Percentiles rank a stretch among this genome's conserved stretches.
These are phyloP conservation scores for Cicer pinnatifidum DNA, from an alignment of 306 rosid species.

Conservation along the genomic window DNA sequence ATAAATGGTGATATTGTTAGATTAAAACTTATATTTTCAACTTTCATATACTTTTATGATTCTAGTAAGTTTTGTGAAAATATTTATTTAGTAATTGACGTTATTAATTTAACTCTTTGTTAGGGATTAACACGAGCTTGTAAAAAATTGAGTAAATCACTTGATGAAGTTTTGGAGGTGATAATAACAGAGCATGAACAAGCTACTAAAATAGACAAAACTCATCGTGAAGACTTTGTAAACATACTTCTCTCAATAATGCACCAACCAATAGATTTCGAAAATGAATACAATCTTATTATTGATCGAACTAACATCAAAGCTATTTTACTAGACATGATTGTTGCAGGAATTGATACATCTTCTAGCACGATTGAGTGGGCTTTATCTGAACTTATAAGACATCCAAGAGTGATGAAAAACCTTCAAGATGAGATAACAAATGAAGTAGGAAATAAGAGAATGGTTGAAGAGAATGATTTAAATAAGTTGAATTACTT, in stretches of 20 bases:
- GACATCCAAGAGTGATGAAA: conserved; percentile 10
- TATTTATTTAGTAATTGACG: background rate
- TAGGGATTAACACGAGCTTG: too few species aligned
- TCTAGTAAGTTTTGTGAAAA: background rate
- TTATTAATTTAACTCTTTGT: background rate
- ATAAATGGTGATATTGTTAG: too few species aligned
- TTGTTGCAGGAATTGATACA: too few species aligned
- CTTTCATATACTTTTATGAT: background rate
- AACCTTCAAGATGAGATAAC: background rate
- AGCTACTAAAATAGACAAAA: too few species aligned
- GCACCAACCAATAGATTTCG: background rate
- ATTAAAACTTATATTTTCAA: too few species aligned
- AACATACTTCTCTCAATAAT: background rate
- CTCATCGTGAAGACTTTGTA: background rate
- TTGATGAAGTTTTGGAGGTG: too few species aligned
- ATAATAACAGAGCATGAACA: too few species aligned
- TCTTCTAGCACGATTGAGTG: too few species aligned
- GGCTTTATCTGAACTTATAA: too few species aligned
- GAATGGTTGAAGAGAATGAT: background rate
- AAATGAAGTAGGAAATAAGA: background rate
- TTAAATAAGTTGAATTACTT: background rate
- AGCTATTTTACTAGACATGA: too few species aligned
- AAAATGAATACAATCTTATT: background rate
- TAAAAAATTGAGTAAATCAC: too few species aligned
- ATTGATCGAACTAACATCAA: too few species aligned